Conservation (phyloP, 1,139 yeast genomes). For the Protomyces macrosporus region DNA sequence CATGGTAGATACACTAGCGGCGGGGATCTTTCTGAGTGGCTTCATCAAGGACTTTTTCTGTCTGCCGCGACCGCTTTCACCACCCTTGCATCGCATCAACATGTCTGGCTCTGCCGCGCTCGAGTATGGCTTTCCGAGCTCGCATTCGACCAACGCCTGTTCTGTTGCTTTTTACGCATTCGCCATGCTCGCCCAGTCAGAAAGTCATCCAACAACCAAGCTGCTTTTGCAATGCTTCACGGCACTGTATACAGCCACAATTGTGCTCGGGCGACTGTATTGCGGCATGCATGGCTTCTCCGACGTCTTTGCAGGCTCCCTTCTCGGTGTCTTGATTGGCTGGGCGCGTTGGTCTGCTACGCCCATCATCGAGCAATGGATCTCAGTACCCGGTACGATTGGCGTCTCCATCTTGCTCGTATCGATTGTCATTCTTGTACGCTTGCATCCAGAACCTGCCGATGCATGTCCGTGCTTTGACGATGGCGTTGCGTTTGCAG, state of each 20-base stretch:
- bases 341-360: conserved; percentile 32
- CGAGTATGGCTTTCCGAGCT: conserved; percentile 92
- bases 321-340: conserved; percentile 51
- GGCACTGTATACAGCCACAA: conserved; percentile 54
- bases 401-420: conserved; percentile 43
- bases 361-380: conserved; percentile 30
- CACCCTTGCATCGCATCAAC: conserved; percentile 85
- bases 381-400: conserved; percentile 21
- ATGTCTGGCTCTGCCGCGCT: conserved; percentile 82
- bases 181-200: conserved; percentile 27
- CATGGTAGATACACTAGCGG: conserved; percentile 68
- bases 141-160: conserved; percentile 90
- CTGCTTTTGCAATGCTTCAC: conserved; percentile 33
- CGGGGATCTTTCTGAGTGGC: conserved; percentile 80
- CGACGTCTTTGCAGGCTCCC: conserved; percentile 63
- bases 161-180: conserved; percentile 40
- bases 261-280: conserved; percentile 76
- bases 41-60: conserved; percentile 76
- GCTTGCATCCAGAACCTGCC: conserved; percentile 75
- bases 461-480: conserved; percentile 97
- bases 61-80: conserved; percentile 85
- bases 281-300: conserved; percentile 92
- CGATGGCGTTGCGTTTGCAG: conserved; percentile 88
- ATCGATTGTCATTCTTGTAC: conserved; percentile 47
- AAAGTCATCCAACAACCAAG: not conserved